Evolutionary conservation across 2,329 filamentous ascomycete genomes (phyloP), one percentile per base, ranked within the genome.

Genomic region (Diaporthe caulivora): DNA sequence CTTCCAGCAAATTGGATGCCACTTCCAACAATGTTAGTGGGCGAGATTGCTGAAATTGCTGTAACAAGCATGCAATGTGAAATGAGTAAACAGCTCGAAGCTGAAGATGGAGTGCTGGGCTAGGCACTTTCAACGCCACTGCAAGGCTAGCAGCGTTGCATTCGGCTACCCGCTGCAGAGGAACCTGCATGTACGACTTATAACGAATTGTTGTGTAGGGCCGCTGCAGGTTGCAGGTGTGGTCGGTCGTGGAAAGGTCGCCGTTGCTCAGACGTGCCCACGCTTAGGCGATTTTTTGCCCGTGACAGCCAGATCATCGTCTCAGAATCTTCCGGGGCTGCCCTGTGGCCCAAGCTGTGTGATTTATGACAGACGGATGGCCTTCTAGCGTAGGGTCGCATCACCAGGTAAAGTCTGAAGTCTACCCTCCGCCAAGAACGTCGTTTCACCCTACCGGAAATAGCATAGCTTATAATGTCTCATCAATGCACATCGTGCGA

Each of bases 371-470:
- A 70, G 53, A 24, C 37, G 68, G 68, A 37, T n/a, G 57, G n/a
- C 26, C n/a, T 21, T 29, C 13, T 40, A 40, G 37, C 2, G 37
- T 40, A 53, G 24, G 55, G 55, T 37, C 31, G 11, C 37, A 53
- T 71, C 31, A 31, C 53, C 44, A 31, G 55, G 53, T 37, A 49
- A 51, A n/a, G 9, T 54, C 44, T 65, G 69, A 54, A 71, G 29
- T 21, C 34, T 49, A 42, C 47, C 42, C 2, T n/a, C 57, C 11
- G 69, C 58, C 70, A 72, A 69, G 62, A 58, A 40, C 24, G 21
- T 57, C 53, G 72, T 74, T 74, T 74, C 72, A 74, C 64, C 29
- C 60, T 58, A 24, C 58, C 68, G 57, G 58, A 65, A 60, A 53
- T 53, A 62, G 54, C 29, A 67, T 51, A 51, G 70, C 47, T 51